Base-by-base conservation (phyloP, 805 yeast genomes). In the Teunomyces kruisii region DNA sequence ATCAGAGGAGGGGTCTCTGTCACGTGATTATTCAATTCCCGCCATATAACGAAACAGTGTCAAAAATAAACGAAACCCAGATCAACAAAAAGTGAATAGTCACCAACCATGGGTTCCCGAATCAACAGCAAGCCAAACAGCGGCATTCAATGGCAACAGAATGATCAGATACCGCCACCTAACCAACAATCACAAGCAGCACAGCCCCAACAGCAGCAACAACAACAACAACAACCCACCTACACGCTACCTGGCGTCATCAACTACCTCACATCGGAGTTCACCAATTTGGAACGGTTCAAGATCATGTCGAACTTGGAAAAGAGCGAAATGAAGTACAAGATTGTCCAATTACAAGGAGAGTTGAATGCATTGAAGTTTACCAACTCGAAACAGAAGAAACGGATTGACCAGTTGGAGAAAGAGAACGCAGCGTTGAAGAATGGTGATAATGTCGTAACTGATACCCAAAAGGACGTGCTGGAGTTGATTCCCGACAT, bases 201-300 rank as follows among this genome's bases (percentile, higher is more conserved):
- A 10, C 32, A 29, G 12, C 45, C 16, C 4, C 28, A 37, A 12
- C 48, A n/a, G n/a, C n/a, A n/a, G n/a, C n/a, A n/a, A n/a, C n/a
- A n/a, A n/a, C n/a, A n/a, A n/a, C n/a, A n/a, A n/a, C n/a, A 32
- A 9, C 49, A 31, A 15, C 67, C 72, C 22, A 63, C 66, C 44
- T 71, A 72, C 49, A 78, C 83, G 3, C 65, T 79, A 12, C 84
- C 84, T 0, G 84, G 84, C 0, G 79, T 79, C 16, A 79, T 79
- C 65, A 79, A 78, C 54, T 79, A 79, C 54, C 61, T 79, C 47
- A 81, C 81, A 33, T 70, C 78, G n/a, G 84, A 79, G 50, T 79
- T 79, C 59, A 78, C 84, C 17, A 72, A 72, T 33, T 53, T 61
- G 48, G 65, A 61, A 45, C 52, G 65, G 38, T 61, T 51, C 57